A percentile compares a stretch with the other conserved stretches of the same genome.
Conservation (phyloP, 1,284 basidiomycete genomes). For the Thecaphora thlaspeos region DNA sequence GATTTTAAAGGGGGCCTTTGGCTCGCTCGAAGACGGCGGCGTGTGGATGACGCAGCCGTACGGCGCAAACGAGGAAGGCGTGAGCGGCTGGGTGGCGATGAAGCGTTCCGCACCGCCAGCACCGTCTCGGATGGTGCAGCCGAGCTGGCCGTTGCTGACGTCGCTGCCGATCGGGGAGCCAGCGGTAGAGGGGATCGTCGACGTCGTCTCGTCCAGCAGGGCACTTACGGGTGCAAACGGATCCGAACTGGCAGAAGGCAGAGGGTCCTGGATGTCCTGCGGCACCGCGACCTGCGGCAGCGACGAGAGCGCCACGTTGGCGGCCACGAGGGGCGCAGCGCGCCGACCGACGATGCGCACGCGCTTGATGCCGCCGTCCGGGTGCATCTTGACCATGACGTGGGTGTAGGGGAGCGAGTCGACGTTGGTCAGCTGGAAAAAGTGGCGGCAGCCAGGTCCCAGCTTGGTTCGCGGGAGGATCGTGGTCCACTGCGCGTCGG, state of each 20-base stretch:
- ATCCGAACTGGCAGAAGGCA: slow-evolving; percentile 33
- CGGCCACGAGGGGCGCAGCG: slow-evolving; percentile 43
- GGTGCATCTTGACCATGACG: slow-evolving; percentile 82
- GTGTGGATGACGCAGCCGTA: slow-evolving; percentile 49
- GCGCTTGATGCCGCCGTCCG: slow-evolving; percentile 93
- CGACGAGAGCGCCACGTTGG: slow-evolving; percentile 11
- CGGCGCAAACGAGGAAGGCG: slow-evolving; percentile 19
- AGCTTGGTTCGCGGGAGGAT: slow-evolving; percentile 77
- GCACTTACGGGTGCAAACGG: slow-evolving; percentile 28
- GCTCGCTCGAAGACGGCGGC: slow-evolving; percentile 8
- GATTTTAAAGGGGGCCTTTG: slow-evolving; percentile 20
- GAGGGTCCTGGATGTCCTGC: slow-evolving; percentile 24
- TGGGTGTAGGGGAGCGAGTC: slow-evolving; percentile 69
- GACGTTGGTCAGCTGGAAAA: slow-evolving; percentile 73
- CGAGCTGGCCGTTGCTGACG: not conserved
- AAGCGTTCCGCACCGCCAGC: not conserved
- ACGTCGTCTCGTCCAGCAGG: too few relatives aligned
- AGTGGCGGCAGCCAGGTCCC: slow-evolving; percentile 86
- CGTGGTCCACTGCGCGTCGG: slow-evolving; percentile 66
- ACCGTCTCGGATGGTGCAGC: slow-evolving; percentile 16
- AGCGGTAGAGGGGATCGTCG: too few relatives aligned
- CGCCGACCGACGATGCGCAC: slow-evolving; percentile 76
- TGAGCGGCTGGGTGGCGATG: slow-evolving; percentile 21
- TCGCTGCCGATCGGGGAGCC: not conserved
- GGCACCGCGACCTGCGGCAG: slow-evolving; percentile 39